Evolutionary conservation across 2,329 filamentous ascomycete genomes (phyloP).

Genomic region (Didymella keratinophila): DNA sequence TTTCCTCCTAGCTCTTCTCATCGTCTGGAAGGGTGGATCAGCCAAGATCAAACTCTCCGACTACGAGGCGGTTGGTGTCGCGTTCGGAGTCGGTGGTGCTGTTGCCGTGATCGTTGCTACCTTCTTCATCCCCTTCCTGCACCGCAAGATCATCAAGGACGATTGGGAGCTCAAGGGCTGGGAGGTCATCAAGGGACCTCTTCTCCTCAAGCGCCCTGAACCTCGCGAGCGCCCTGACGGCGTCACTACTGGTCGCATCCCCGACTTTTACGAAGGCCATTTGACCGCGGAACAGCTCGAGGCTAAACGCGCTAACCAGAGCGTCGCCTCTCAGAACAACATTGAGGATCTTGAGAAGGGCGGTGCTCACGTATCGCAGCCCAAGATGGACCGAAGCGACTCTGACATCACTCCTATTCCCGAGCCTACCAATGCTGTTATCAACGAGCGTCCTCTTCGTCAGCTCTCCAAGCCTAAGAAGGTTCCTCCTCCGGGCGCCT

Average conservation of each 20-base stretch:
- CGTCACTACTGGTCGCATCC: neutral
- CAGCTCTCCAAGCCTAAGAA: neutral
- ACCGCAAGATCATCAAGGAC: neutral
- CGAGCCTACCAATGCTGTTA: neutral
- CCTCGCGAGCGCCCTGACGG: neutral
- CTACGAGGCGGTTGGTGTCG: neutral
- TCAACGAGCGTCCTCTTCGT: neutral
- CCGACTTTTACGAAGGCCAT: neutral
- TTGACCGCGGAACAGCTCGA: neutral
- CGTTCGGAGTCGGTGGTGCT: neutral
- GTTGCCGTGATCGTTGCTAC: neutral
- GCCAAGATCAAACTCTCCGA: neutral
- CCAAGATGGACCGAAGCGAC: neutral
- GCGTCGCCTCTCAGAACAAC: neutral
- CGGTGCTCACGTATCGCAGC: neutral
- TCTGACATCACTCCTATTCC: neutral
- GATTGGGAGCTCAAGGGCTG: neutral
- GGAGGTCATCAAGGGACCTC: neutral
- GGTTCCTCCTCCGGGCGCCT: slow-evolving; percentile 39
- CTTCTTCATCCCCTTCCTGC: neutral
- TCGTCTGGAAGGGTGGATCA: neutral
- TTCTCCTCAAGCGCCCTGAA: neutral
- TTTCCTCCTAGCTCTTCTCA: neutral
- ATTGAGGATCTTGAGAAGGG: neutral
- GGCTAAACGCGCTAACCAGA: neutral